Evolutionary conservation across 805 yeast genomes (phyloP).

Genomic region (Nakazawaea sp.): DNA sequence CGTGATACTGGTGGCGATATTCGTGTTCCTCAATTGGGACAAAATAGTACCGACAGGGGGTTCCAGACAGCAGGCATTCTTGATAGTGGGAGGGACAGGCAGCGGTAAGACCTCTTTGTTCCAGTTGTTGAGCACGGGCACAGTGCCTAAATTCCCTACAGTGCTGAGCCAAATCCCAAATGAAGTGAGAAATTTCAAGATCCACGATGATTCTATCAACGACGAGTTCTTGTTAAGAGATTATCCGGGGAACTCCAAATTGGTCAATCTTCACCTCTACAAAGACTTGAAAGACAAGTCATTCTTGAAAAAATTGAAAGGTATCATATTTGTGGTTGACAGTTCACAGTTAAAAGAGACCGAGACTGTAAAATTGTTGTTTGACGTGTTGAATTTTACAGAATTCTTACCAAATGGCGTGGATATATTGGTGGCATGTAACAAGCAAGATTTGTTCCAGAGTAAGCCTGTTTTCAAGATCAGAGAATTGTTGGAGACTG

Average conservation of each 20-base stretch:
- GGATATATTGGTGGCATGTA: slow-evolving; percentile 72
- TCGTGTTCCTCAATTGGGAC: background rate
- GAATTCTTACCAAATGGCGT: slow-evolving; percentile 63
- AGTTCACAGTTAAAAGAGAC: slow-evolving; percentile 48
- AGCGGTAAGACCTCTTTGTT: slow-evolving; percentile 20
- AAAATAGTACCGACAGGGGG: background rate
- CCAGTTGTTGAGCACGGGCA: slow-evolving; percentile 14
- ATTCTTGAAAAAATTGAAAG: slow-evolving; percentile 41
- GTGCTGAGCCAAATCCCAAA: slow-evolving; percentile 50
- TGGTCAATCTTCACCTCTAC: slow-evolving; percentile 47
- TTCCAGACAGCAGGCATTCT: slow-evolving; percentile 12
- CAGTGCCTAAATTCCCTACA: slow-evolving; percentile 21
- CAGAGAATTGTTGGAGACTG: slow-evolving; percentile 51
- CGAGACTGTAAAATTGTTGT: slow-evolving; percentile 50
- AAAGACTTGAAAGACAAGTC: slow-evolving; percentile 34
- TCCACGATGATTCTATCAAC: slow-evolving; percentile 32
- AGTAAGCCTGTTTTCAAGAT: slow-evolving; percentile 66
- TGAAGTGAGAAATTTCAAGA: slow-evolving; percentile 24
- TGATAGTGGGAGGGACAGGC: slow-evolving; percentile 16
- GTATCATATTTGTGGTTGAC: slow-evolving; percentile 75
- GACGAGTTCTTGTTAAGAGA: slow-evolving; percentile 55
- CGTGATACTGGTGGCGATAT: background rate
- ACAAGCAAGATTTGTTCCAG: slow-evolving; percentile 81
- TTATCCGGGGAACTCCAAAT: slow-evolving; percentile 83
- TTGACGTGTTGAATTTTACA: slow-evolving; percentile 51